phyloP scores from a whole-genome alignment of 2,329 filamentous ascomycete genomes.

The Fusarium buxicola region DNA sequence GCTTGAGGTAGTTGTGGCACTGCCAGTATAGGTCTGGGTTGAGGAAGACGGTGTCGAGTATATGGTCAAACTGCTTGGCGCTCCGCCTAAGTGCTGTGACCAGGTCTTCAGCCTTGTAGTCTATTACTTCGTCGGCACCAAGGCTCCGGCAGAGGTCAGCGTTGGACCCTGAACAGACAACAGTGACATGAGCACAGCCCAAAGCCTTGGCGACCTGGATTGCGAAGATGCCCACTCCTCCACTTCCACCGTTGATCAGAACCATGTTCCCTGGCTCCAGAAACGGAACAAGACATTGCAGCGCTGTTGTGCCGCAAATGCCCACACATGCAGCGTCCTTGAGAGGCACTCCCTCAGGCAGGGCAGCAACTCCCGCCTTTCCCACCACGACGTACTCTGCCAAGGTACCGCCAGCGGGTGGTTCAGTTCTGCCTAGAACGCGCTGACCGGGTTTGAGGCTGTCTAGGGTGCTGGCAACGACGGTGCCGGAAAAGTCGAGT shows the following conservation, averaged over 20 bases:
- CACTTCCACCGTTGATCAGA: constrained; percentile 33
- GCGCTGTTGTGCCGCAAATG: constrained; percentile 23
- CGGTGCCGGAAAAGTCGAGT: constrained; percentile 34
- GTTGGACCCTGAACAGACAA: constrained; percentile 22
- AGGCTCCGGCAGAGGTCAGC: constrained; percentile 13
- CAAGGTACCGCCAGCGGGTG: constrained; percentile 14
- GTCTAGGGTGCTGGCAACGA: background rate
- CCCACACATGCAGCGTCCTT: constrained; percentile 27
- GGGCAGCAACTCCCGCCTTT: background rate
- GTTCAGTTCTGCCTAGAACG: constrained; percentile 30
- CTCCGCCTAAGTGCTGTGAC: background rate
- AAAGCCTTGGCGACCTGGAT: constrained; percentile 31
- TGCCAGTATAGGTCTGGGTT: constrained; percentile 30
- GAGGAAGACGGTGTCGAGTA: constrained; percentile 28
- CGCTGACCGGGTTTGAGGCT: constrained; percentile 7
- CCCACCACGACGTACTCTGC: constrained; percentile 34
- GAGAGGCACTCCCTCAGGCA: constrained; percentile 13
- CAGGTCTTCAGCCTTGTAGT: constrained; percentile 15
- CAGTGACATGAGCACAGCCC: constrained; percentile 14
- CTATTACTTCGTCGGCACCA: constrained; percentile 18
- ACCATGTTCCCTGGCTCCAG: constrained; percentile 11
- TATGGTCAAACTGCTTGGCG: constrained; percentile 8
- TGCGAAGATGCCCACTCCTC: constrained; percentile 32
- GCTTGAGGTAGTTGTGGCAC: constrained; percentile 21
- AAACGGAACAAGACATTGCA: constrained; percentile 14